Conservation (phyloP, 352 stramenopile species). For the Phytophthora agathidicida region DNA sequence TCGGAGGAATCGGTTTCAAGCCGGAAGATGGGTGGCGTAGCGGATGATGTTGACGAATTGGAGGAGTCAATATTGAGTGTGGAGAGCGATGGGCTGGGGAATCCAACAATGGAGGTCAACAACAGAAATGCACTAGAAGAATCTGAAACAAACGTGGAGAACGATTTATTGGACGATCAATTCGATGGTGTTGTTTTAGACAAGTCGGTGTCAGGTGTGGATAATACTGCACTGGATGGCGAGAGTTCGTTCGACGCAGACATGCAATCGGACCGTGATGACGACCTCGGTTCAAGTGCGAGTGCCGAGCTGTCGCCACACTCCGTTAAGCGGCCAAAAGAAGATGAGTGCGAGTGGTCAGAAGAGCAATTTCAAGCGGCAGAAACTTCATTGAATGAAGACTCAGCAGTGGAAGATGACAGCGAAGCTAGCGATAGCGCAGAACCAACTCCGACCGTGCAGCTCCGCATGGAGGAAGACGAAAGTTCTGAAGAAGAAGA, state of each 20-base stretch:
- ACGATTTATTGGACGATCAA: neutral
- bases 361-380: slow-evolving; percentile 28
- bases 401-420: neutral
- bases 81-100: neutral
- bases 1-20: too few species aligned
- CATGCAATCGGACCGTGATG: slow-evolving; percentile 3
- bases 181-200: neutral
- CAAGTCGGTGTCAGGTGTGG: neutral
- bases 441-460: slow-evolving; percentile 1
- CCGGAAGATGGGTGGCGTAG: too few species aligned
- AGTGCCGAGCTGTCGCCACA: neutral
- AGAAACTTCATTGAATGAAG: slow-evolving; percentile 7
- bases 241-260: slow-evolving; percentile 23
- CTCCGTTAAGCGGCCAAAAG: neutral
- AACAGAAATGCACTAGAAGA: neutral
- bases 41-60: neutral
- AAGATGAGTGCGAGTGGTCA: slow-evolving; percentile 19
- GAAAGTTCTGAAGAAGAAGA: slow-evolving; percentile 33
- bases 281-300: neutral
- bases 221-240: neutral
- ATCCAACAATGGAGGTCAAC: neutral
- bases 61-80: neutral
- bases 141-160: neutral
- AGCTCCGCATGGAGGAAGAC: slow-evolving; percentile 16
- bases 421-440: neutral